A percentile compares a stretch with the other conserved stretches of the same genome.
phyloP scores from a whole-genome alignment of 352 stramenopile species.

The Nannochloropsis limnetica region DNA sequence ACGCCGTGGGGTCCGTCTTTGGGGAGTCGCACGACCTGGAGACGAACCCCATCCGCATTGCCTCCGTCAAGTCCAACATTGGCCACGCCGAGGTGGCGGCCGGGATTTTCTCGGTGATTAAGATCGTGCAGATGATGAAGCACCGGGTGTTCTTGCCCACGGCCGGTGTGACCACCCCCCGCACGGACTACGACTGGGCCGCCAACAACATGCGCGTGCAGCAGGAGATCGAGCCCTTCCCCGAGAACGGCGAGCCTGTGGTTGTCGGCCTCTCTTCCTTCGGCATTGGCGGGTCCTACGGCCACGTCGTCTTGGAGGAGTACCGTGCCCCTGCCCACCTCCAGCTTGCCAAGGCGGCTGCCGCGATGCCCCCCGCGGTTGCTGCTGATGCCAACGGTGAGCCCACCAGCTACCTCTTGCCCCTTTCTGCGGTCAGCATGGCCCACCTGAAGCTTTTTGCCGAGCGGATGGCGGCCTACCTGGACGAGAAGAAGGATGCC shows the following conservation, averaged over 20 bases:
- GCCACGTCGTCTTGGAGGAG: constrained; percentile 50
- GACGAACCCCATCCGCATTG: constrained; percentile 19
- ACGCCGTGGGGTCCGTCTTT: constrained; percentile 11
- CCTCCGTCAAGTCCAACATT: constrained; percentile 29
- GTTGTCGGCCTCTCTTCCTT: constrained; percentile 55
- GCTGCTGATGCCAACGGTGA: not conserved
- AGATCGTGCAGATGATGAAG: constrained; percentile 35
- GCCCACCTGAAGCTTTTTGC: constrained; percentile 31
- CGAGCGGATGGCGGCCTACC: constrained; percentile 6
- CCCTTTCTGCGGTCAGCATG: constrained; percentile 6
- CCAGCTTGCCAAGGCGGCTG: not conserved
- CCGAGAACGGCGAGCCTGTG: not conserved
- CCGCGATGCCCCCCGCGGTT: constrained; percentile 2
- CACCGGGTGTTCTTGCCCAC: constrained; percentile 26
- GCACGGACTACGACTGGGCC: constrained; percentile 16
- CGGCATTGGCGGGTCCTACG: constrained; percentile 57
- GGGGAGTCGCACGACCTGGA: constrained; percentile 30
- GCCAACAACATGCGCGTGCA: constrained; percentile 35
- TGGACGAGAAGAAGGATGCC: constrained; percentile 6
- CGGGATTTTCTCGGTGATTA: constrained; percentile 21
- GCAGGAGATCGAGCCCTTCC: constrained; percentile 5
- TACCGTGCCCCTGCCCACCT: not conserved
- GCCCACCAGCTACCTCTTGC: not conserved
- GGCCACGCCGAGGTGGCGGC: constrained; percentile 12
- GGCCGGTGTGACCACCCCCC: constrained; percentile 5